These are phyloP conservation scores for Colletotrichum aenigma DNA, from an alignment of 2,329 filamentous ascomycete species.

Conservation along the genomic window DNA sequence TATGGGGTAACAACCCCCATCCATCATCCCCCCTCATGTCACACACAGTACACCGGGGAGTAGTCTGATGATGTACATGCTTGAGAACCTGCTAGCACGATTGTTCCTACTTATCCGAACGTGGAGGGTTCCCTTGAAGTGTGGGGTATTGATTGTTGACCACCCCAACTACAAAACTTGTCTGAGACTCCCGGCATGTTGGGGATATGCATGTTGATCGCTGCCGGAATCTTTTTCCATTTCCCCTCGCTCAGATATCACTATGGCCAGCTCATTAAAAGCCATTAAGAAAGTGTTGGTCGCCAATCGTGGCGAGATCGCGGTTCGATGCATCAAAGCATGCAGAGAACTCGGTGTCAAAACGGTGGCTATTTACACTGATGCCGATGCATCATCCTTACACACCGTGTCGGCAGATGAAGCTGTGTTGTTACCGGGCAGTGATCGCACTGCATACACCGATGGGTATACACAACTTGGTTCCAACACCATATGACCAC, in stretches of 20 bases:
- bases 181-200: neutral
- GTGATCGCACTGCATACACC: neutral
- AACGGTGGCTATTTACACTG: slow-evolving; percentile 58
- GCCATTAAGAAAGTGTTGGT: slow-evolving; percentile 45
- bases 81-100: neutral
- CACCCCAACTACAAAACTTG: neutral
- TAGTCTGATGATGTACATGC: neutral
- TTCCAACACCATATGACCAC: neutral
- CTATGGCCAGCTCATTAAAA: neutral
- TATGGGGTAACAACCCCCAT: neutral
- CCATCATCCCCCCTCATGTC: neutral
- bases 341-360: slow-evolving; percentile 51
- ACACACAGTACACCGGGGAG: neutral
- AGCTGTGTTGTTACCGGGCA: neutral
- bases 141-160: neutral
- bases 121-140: neutral
- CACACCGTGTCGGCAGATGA: neutral
- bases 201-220: neutral
- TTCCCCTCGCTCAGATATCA: neutral
- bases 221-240: neutral
- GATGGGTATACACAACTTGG: neutral
- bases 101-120: neutral
- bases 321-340: slow-evolving; percentile 50
- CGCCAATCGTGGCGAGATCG: slow-evolving; percentile 65
- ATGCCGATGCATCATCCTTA: neutral